A percentile compares a stretch with the other conserved stretches of the same genome.
phyloP scores from a whole-genome alignment of 225 moss, liverwort and hornwort genomes.

The Pseudisothecium myosuroides region DNA sequence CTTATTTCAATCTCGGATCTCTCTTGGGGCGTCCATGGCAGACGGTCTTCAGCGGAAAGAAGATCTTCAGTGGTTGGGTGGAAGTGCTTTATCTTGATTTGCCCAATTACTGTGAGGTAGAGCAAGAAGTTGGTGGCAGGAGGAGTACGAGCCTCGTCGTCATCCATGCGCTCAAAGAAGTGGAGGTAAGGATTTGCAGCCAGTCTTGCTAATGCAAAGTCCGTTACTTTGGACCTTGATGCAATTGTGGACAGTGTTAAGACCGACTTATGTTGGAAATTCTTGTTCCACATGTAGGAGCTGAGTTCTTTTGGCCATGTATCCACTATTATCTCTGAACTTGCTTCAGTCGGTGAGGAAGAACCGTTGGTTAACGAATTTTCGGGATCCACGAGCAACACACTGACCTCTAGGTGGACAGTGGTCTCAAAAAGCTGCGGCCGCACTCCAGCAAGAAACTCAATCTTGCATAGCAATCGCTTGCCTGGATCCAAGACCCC shows the following conservation, averaged over 20 bases:
- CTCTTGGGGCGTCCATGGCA: slow-evolving; percentile 53
- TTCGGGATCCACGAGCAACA: slow-evolving; percentile 31
- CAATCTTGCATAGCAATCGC: slow-evolving; percentile 64
- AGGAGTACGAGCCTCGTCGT: slow-evolving; percentile 44
- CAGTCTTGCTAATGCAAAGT: slow-evolving; percentile 26
- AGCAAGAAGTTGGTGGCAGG: slow-evolving; percentile 38
- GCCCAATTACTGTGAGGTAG: slow-evolving; percentile 50
- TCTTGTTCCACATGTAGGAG: slow-evolving; percentile 46
- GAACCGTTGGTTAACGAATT: slow-evolving; percentile 7
- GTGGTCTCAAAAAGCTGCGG: slow-evolving; percentile 74
- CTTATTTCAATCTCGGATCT: slow-evolving; percentile 43
- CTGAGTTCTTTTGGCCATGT: slow-evolving; percentile 75
- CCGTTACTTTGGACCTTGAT: slow-evolving; percentile 51
- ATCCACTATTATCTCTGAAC: slow-evolving; percentile 50
- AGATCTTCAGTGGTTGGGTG: slow-evolving; percentile 57
- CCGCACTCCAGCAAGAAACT: slow-evolving; percentile 67
- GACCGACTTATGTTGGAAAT: slow-evolving; percentile 57
- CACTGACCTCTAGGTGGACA: slow-evolving; percentile 39
- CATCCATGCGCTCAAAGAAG: slow-evolving; percentile 48
- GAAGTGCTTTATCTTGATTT: slow-evolving; percentile 42
- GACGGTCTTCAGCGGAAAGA: slow-evolving; percentile 30
- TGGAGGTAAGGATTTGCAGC: slow-evolving; percentile 43
- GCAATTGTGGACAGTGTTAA: slow-evolving; percentile 37
- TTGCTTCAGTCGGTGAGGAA: slow-evolving; percentile 21
- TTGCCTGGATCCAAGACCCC: slow-evolving; percentile 64